These are phyloP conservation scores for Globisporangium viniferum DNA, from an alignment of 352 stramenopile species.

Conservation along the genomic window DNA sequence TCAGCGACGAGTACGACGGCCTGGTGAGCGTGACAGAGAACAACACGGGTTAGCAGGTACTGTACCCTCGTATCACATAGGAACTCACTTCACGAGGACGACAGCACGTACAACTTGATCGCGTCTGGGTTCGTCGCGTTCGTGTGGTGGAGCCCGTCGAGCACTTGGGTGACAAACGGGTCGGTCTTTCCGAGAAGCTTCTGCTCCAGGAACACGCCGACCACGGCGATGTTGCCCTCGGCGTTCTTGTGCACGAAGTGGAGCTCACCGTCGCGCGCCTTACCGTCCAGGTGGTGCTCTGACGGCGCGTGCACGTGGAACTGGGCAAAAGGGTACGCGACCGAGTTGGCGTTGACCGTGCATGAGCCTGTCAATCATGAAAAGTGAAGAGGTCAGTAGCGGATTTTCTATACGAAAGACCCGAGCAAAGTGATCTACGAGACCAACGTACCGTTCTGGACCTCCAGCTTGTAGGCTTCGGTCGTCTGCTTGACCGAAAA, in stretches of 20 bases:
- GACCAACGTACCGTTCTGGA: background rate
- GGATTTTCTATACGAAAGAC: too few species aligned
- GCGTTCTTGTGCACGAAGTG: constrained; percentile 39
- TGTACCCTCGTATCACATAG: too few species aligned
- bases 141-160: background rate
- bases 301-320: constrained; percentile 36
- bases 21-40: background rate
- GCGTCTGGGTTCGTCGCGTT: background rate
- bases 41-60: background rate
- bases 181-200: constrained; percentile 5
- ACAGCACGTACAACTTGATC: background rate
- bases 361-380: background rate
- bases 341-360: background rate
- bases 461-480: constrained; percentile 7
- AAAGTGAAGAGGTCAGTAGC: too few species aligned
- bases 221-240: constrained; percentile 15
- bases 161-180: background rate
- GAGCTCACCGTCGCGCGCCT: constrained; percentile 25
- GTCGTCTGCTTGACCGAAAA: constrained; percentile 1
- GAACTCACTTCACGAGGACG: too few species aligned
- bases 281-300: constrained; percentile 35
- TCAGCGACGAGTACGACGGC: constrained; percentile 4
- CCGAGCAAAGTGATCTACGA: too few species aligned
- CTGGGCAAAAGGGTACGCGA: constrained; percentile 23
- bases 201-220: constrained; percentile 21